These are phyloP conservation scores for Phytophthora nicotianae DNA, from an alignment of 352 stramenopile genomes.

Conservation along the genomic window DNA sequence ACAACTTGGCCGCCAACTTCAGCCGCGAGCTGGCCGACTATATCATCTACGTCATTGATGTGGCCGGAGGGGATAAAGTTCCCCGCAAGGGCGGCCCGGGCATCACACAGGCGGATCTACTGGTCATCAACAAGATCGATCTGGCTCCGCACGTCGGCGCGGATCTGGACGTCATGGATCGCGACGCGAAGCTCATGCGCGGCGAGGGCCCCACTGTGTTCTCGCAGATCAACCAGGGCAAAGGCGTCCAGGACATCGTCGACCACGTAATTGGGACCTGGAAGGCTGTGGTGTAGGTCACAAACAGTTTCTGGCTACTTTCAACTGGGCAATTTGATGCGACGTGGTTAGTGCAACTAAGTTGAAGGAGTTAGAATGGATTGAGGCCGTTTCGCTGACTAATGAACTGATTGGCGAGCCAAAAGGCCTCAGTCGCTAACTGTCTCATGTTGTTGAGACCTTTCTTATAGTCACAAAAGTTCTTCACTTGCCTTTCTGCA, in stretches of 20 bases:
- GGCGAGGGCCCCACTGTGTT: conserved; percentile 94
- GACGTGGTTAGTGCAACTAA: background rate
- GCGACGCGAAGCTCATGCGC: conserved; percentile 96
- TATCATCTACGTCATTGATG: conserved; percentile 99
- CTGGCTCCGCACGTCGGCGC: conserved; percentile 95
- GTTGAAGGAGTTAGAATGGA: background rate
- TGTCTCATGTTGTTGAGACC: conserved; percentile 11
- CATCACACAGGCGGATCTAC: conserved; percentile 97
- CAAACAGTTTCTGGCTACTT: conserved; percentile 3
- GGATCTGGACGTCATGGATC: conserved; percentile 94
- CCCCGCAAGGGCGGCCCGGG: conserved; percentile 97
- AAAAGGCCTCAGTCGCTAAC: conserved; percentile 19
- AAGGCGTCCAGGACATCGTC: conserved; percentile 91
- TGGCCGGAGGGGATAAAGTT: conserved; percentile 98
- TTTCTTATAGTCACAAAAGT: no score
- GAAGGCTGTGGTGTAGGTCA: conserved; percentile 33
- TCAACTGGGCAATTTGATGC: conserved; percentile 2
- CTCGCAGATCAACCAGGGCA: conserved; percentile 94
- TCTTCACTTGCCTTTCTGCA: conserved; percentile 24
- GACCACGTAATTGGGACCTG: conserved; percentile 62
- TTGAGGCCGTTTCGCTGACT: background rate
- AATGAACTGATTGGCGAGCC: background rate
- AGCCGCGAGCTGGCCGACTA: conserved; percentile 97
- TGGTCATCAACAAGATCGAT: conserved; percentile 99
- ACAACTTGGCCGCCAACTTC: conserved; percentile 99